Base-by-base conservation (phyloP, 1,139 yeast species). In the Pichia sp. region DNA sequence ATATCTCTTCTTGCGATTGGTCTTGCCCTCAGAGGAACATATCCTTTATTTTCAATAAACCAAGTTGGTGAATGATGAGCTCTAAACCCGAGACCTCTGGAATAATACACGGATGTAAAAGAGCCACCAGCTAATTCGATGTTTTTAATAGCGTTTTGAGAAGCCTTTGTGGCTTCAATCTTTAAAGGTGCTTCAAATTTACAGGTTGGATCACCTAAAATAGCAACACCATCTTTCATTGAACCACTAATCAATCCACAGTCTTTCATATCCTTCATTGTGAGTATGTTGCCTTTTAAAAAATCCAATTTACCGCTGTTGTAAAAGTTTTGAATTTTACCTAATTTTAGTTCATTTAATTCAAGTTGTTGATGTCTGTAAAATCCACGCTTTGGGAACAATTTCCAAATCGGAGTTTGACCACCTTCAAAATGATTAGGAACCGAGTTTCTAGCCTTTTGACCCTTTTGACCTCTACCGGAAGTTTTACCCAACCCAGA, bases 401-500 rank as follows among this genome's bases (percentile, higher is more conserved):
- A 69, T 64, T 85, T 85, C 60, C 80, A 85, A 57, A 82, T 82
- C 28, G 97, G 97, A 1, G 98, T 92, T 64, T 92, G 99, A 60
- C 98, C 98, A 77, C 99, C 99, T 71, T 92, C 98, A 63, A 90
- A 86, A 92, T 95, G 87, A 51, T 84, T 78, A 48, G 90, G 92
- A 27, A 90, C 94, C 44, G 81, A 78, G 35, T 92, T 86, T 67
- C 97, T 79, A 11, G 97, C 97, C 68, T 90, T 90, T 64, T 92
- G 98, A 78, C 99, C 99, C 68, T 90, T 94, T 61, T 87, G 96
- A 71, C 99, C 99, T 64, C 98, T 77, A 42, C 96, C 95, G 3
- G 97, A 80, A 2, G 97, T 92, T 66, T 90, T 88, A 69, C 99
- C 95, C 55, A 72, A 70, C 16, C 95, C 95, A 40, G 95, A 83